A percentile compares a stretch with the other conserved stretches of the same genome.
Evolutionary conservation across 2,329 filamentous ascomycete species (phyloP).

Genomic region (Thielaviopsis populi): DNA sequence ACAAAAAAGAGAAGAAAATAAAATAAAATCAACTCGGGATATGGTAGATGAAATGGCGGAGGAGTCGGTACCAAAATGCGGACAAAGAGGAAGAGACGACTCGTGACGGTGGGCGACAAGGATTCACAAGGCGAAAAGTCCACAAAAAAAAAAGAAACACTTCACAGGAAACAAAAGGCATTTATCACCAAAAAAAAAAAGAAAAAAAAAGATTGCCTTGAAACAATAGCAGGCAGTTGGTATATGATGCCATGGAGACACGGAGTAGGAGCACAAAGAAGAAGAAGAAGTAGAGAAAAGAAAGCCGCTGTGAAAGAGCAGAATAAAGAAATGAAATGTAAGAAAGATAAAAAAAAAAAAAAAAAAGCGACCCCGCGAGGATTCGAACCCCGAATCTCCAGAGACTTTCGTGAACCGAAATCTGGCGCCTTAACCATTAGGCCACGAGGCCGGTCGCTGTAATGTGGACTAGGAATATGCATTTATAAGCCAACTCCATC

Average conservation of each 20-base stretch:
- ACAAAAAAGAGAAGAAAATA: neutral
- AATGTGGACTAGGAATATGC: neutral
- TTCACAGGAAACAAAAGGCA: neutral
- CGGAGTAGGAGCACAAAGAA: neutral
- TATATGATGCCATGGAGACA: too few species aligned
- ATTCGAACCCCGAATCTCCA: constrained; percentile 18
- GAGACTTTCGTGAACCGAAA: constrained; percentile 15
- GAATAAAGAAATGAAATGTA: too few species aligned
- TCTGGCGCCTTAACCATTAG: constrained; percentile 18
- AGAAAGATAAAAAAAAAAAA: neutral
- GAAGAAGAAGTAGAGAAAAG: neutral
- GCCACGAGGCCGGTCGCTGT: constrained; percentile 15
- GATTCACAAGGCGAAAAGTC: neutral
- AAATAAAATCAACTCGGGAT: neutral
- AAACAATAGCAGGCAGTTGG: too few species aligned
- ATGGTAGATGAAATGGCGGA: neutral
- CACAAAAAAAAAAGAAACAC: too few species aligned
- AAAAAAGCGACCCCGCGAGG: constrained; percentile 15
- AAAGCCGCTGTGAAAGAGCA: neutral
- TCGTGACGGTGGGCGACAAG: too few species aligned
- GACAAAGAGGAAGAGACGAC: neutral
- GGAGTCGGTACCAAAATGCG: neutral
- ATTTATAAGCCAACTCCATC: neutral
- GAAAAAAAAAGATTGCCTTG: neutral
- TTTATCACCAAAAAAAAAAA: neutral